phyloP scores from a whole-genome alignment of 495 filamentous ascomycete species.

The Tetracladium setigerum region DNA sequence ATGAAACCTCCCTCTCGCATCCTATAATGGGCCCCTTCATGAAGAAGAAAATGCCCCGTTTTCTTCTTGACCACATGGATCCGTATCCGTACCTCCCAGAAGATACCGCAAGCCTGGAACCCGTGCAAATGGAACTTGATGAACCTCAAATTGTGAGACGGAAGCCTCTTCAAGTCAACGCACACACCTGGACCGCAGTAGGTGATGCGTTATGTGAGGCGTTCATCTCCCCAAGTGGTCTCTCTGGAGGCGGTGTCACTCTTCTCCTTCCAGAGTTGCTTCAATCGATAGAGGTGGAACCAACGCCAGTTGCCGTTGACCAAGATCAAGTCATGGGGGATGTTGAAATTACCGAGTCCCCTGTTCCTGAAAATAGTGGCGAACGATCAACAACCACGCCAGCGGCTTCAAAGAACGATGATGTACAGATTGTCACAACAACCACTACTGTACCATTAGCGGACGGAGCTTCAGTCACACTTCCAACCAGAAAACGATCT shows the following conservation, averaged over 20 bases:
- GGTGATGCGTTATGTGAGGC: constrained; percentile 37
- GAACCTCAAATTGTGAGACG: constrained; percentile 22
- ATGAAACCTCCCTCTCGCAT: constrained; percentile 61
- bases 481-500: constrained; percentile 51
- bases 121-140: constrained; percentile 15
- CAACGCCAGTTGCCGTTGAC: constrained; percentile 6
- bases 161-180: constrained; percentile 14
- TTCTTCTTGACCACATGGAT: constrained; percentile 61
- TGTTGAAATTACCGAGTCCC: constrained; percentile 23
- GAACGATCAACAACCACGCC: constrained; percentile 30
- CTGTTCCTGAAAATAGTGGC: constrained; percentile 31
- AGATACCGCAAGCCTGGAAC: constrained; percentile 19
- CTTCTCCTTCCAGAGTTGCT: constrained; percentile 10
- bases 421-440: constrained; percentile 6
- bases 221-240: constrained; percentile 6
- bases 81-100: constrained; percentile 70
- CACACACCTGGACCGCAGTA: constrained; percentile 41
- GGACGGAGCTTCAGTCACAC: constrained; percentile 8
- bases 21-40: constrained; percentile 54
- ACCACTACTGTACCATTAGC: constrained; percentile 16
- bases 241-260: constrained; percentile 6
- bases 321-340: constrained; percentile 25
- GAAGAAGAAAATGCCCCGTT: constrained; percentile 53
- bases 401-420: constrained; percentile 8
- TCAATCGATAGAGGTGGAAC: constrained; percentile 4